Evolutionary conservation across 2,329 filamentous ascomycete species (phyloP).

Genomic region (Ceratocystis lukuohia): DNA sequence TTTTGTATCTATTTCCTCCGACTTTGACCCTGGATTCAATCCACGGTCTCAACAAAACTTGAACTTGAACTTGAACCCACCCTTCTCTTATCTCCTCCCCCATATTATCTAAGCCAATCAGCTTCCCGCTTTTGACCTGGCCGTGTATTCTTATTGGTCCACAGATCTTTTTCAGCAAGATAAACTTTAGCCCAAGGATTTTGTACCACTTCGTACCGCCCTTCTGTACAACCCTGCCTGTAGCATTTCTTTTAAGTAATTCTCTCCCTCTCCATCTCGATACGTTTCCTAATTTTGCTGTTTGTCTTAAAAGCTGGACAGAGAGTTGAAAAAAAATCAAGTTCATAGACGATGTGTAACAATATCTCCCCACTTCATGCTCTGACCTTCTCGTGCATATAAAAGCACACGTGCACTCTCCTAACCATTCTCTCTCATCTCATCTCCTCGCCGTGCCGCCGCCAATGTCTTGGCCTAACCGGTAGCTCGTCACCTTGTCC

Average conservation of each 20-base stretch:
- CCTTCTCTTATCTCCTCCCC: not conserved
- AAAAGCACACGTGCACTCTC: no score
- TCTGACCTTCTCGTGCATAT: no score
- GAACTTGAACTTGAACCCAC: not conserved
- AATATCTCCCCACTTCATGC: not conserved
- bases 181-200: not conserved
- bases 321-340: not conserved
- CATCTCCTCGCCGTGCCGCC: constrained; percentile 48
- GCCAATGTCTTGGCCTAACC: constrained; percentile 67
- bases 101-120: not conserved
- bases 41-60: not conserved
- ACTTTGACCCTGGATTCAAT: not conserved
- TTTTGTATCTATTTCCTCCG: not conserved
- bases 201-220: not conserved
- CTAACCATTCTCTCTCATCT: constrained; percentile 27
- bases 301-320: not conserved
- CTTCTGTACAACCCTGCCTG: not conserved
- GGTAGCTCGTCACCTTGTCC: constrained; percentile 94
- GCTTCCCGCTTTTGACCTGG: not conserved
- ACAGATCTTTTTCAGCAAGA: not conserved
- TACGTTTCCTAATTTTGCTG: not conserved
- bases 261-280: not conserved
- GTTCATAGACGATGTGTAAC: not conserved
- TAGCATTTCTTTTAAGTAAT: no score
- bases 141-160: not conserved